A percentile compares a stretch with the other conserved stretches of the same genome.
phyloP scores from a whole-genome alignment of 2,329 filamentous ascomycete genomes.

The Hysterium pulicare region DNA sequence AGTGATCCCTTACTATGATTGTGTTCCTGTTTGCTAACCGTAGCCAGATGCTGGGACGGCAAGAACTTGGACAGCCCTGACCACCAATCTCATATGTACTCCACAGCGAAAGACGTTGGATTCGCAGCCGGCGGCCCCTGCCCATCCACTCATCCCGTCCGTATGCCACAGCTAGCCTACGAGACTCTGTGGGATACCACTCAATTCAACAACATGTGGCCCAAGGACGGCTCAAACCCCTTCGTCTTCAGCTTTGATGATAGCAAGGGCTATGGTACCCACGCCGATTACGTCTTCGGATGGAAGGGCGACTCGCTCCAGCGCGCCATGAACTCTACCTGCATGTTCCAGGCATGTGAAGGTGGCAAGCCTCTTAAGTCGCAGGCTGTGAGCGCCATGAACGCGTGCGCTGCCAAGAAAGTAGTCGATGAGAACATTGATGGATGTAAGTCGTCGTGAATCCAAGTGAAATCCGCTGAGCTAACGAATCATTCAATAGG shows the following conservation, averaged over 20 bases:
- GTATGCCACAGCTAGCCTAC: constrained; percentile 25
- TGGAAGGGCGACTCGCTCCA: constrained; percentile 25
- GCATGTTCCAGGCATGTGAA: constrained; percentile 21
- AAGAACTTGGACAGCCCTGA: constrained; percentile 54
- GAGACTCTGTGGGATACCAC: constrained; percentile 30
- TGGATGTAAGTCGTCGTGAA: constrained; percentile 15
- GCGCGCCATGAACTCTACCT: constrained; percentile 17
- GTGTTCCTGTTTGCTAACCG: constrained; percentile 7
- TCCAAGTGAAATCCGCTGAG: too few relatives aligned
- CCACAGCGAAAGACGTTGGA: constrained; percentile 17
- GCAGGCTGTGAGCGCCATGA: constrained; percentile 17
- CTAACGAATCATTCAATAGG: too few relatives aligned
- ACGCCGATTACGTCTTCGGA: constrained; percentile 25
- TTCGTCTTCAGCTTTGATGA: constrained; percentile 18
- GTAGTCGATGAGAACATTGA: constrained; percentile 15
- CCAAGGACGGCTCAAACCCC: constrained; percentile 18
- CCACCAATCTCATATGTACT: constrained; percentile 42
- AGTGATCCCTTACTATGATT: constrained; percentile 2
- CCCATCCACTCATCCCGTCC: constrained; percentile 22
- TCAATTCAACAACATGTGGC: constrained; percentile 27
- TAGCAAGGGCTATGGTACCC: constrained; percentile 19
- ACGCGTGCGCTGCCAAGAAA: constrained; percentile 15
- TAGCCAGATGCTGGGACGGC: constrained; percentile 61
- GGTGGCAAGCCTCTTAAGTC: constrained; percentile 17
- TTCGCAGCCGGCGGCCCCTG: constrained; percentile 20